These are phyloP conservation scores for Cercospora nicotianae DNA, from an alignment of 2,329 filamentous ascomycete genomes.

Conservation along the genomic window DNA sequence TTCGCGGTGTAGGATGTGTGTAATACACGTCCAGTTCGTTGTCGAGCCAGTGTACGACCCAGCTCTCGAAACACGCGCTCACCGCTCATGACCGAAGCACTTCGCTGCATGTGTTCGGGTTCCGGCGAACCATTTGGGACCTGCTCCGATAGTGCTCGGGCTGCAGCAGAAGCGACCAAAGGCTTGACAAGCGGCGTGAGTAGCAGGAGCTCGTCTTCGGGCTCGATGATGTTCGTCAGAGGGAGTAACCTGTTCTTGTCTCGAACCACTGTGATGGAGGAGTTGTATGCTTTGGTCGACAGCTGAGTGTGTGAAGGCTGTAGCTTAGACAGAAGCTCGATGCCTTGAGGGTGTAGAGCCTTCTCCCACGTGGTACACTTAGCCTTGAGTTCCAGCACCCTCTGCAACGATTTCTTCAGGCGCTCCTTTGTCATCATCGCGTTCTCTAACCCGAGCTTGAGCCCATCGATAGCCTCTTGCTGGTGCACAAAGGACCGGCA, in stretches of 20 bases:
- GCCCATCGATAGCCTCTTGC: constrained; percentile 83
- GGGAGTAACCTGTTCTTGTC: constrained; percentile 86
- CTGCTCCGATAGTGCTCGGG: constrained; percentile 67
- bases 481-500: constrained; percentile 87
- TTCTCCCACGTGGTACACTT: constrained; percentile 88
- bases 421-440: constrained; percentile 80
- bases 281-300: constrained; percentile 84
- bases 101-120: constrained; percentile 58
- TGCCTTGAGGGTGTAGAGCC: constrained; percentile 81
- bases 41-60: constrained; percentile 80
- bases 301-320: constrained; percentile 79
- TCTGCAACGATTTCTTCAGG: constrained; percentile 74
- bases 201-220: constrained; percentile 84
- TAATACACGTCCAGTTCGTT: constrained; percentile 79
- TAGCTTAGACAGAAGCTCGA: constrained; percentile 72
- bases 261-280: constrained; percentile 87
- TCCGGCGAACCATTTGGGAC: constrained; percentile 57
- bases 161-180: constrained; percentile 82
- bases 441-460: constrained; percentile 87
- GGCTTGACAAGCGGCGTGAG: constrained; percentile 89
- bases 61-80: constrained; percentile 91
- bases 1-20: constrained; percentile 96
- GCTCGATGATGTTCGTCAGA: constrained; percentile 75
- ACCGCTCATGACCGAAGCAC: constrained; percentile 76
- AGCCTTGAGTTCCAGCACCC: constrained; percentile 78